These are phyloP conservation scores for Trichaptum fuscoviolaceum DNA, from an alignment of 768 basidiomycete genomes.

Conservation along the genomic window DNA sequence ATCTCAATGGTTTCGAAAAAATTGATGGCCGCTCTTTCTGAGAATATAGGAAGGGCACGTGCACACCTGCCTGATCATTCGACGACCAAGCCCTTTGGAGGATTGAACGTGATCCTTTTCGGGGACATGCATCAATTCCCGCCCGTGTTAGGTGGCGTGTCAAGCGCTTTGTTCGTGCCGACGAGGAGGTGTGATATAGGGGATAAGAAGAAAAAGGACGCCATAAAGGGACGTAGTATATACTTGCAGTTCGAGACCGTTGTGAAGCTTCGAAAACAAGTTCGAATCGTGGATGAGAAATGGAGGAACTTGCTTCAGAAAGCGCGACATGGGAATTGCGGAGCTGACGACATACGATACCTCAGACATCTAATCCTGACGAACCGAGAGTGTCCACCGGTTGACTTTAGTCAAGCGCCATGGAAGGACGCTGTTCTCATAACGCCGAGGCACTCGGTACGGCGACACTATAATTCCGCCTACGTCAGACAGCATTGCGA, in stretches of 20 bases:
- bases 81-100: conserved; percentile 11
- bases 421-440: conserved; percentile 24
- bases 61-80: conserved; percentile 12
- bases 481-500: conserved; percentile 20
- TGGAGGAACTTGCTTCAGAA: conserved; percentile 28
- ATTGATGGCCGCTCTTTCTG: not conserved
- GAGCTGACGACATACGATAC: conserved; percentile 23
- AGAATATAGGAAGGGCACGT: not conserved
- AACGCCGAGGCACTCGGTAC: conserved; percentile 26
- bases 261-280: conserved; percentile 33
- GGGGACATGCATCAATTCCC: conserved; percentile 46
- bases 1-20: conserved; percentile 8
- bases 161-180: not conserved
- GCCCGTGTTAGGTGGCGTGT: conserved; percentile 23
- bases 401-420: conserved; percentile 16
- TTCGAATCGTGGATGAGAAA: conserved; percentile 23
- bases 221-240: conserved; percentile 13
- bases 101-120: conserved; percentile 33
- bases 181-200: not conserved
- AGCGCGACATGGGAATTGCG: conserved; percentile 21
- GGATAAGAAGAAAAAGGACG: not conserved
- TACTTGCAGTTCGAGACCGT: conserved; percentile 29
- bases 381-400: not conserved
- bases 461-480: conserved; percentile 24
- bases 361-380: conserved; percentile 22